Evolutionary conservation across 805 yeast species (phyloP), one percentile per base, ranked within the genome.

Genomic region (Martiniozyma abietophila): DNA sequence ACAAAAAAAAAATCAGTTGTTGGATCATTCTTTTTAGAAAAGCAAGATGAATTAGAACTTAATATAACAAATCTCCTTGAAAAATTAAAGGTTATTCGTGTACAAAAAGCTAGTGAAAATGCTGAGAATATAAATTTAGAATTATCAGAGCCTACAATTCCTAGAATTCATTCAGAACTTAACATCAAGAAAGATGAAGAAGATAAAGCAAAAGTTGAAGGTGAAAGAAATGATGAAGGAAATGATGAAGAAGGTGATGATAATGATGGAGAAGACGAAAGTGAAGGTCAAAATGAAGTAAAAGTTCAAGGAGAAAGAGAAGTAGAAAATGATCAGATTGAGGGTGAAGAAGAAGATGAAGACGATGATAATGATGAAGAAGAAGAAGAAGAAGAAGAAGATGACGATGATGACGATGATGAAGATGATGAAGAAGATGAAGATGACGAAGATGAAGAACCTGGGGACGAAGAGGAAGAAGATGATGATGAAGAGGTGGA

Each of bases 1-100:
- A 58, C 72, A 5, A 85, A 84, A 58, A 84, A 78, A 60, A 79
- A 72, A 46, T 50, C 69, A 9, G 57, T 74, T 5, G 62, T 71
- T 0, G 64, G 55, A 27, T 65, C 80, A 0, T 80, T 70, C 48
- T 69, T 79, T 44, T 51, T 80, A 9, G 64, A 62, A n/a, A 61
- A 57, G 6, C 61, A 58, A 29, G 56, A 50, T 29, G 40, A 43
- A 12, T 30, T 35, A 11, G 43, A 40, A 18, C n/a, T 21, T 40
- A 29, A 34, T 17, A 18, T 34, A 33, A 31, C 7, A 18, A 27
- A 16, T 17, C 7, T 26, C 10, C 8, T 29, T 8, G 27, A 28
- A 20, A 22, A 22, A 11, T 22, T 8, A 22, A 22, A 22, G n/a
- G n/a, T n/a, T n/a, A n/a, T n/a, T n/a, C n/a, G n/a, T n/a, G n/a